Base-by-base conservation (phyloP, 371 early-diverging fungal genomes). In the Mortierella sp. region DNA sequence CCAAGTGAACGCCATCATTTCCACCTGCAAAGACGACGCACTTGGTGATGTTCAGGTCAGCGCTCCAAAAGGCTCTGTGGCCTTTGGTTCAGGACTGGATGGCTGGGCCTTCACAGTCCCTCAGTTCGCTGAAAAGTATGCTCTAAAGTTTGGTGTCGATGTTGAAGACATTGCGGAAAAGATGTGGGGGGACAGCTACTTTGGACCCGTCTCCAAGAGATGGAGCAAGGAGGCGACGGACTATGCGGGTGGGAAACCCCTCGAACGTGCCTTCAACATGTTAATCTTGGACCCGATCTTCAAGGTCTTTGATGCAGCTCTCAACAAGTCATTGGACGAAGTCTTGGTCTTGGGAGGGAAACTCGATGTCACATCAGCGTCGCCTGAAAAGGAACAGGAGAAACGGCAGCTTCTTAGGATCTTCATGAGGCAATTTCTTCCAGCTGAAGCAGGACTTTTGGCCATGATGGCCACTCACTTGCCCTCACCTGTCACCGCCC, bases 71-170 rank as follows among this genome's bases (percentile, higher is more conserved):
- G 98, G 98, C 79, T 98, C 98, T 80, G 96, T 99, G 76, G 96
- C 98, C 64, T 99, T 99, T 85, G 98, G 98, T 74, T 99, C 99
- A 72, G 99, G 98, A 88, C 93, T 99, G 65, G 99, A 99, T 91
- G 99, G 98, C 71, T 99, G 99, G 99, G 99, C 96, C 83, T 99
- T 99, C 91, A 99, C 99, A 69, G 94, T 99, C 57, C 96, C 95
- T 81, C 97, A 97, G 86, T 98, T 99, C 81, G 98, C 99, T 72
- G 82, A 86, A 70, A 94, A 96, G 70, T 99, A 98, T 87, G 85
- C 97, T 82, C 96, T 97, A 91, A 95, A 96, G 89, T 96, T 98
- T 79, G 96, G 96, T 87, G 94, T 96, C 67, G 95, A 96, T 84
- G 88, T 90, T 79, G 84, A 89, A 66, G 97, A 97, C 91, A 94